Evolutionary conservation across 1,139 yeast species (phyloP).

Genomic region (Scheffersomyces illinoinensis): DNA sequence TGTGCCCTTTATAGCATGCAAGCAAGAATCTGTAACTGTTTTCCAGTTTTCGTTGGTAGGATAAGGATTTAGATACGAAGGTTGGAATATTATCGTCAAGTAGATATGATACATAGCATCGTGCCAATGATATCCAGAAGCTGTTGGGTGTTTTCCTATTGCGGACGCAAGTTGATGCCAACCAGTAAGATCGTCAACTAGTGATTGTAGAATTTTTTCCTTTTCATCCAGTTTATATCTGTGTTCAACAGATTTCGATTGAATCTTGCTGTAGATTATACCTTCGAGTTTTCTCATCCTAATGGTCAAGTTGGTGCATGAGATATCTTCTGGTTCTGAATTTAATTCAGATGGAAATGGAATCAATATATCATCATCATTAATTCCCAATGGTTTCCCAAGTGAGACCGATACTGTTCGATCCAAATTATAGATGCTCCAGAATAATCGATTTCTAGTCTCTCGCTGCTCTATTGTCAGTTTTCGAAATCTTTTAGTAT

Average conservation of each 20-base stretch:
- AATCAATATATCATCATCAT: constrained; percentile 47
- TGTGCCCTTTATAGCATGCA: constrained; percentile 40
- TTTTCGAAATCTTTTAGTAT: constrained; percentile 31
- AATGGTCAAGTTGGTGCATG: not conserved
- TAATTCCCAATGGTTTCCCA: constrained; percentile 45
- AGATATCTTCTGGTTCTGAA: not conserved
- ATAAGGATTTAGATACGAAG: constrained; percentile 46
- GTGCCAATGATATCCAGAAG: constrained; percentile 33
- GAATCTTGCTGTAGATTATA: not conserved
- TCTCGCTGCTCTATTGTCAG: constrained; percentile 31
- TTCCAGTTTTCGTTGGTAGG: constrained; percentile 38
- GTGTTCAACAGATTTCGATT: not conserved
- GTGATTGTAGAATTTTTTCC: not conserved
- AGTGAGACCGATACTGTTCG: constrained; percentile 42
- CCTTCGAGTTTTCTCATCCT: not conserved
- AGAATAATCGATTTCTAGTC: constrained; percentile 44
- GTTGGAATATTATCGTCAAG: constrained; percentile 43
- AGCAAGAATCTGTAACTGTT: constrained; percentile 38
- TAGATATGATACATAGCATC: constrained; percentile 47
- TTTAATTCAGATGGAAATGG: constrained; percentile 31
- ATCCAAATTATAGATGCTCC: constrained; percentile 54
- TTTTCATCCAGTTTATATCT: not conserved
- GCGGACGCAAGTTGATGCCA: not conserved
- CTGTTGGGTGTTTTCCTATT: not conserved
- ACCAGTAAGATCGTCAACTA: not conserved